Base-by-base conservation (phyloP, 2,329 filamentous ascomycete genomes). In the Fonsecaea nubica region DNA sequence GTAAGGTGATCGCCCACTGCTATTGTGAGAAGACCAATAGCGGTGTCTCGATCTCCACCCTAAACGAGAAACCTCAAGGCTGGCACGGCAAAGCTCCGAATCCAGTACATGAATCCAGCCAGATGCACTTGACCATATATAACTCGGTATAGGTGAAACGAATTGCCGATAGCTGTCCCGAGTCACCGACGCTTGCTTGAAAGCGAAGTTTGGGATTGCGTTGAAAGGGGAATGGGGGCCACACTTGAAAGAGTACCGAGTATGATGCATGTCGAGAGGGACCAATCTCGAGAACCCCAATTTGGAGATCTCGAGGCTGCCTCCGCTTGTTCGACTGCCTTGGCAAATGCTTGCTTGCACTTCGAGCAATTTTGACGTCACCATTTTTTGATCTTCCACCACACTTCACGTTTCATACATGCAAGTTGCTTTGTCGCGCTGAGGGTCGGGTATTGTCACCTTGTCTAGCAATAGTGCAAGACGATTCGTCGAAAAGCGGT, bases 271-370 rank as follows among this genome's bases (percentile, higher is more conserved):
- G 30, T 21, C 18, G 30, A 35, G 52, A 32, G 25, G 25, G 12
- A 30, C 45, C 21, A 50, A 50, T 50, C 12, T 50, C 53, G 54
- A 57, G 30, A 57, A 40, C 18, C 18, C 30, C 32, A 40, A 36
- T 13, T 36, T 57, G 54, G 38, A 57, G 32, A 25, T 25, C 10
- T 40, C 54, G 12, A 38, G 35, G 33, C 6, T n/a, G 33, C 33
- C 12, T 36, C 32, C 54, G 38, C 21, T n/a, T 3, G 35, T 9
- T 18, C 25, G 9, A 50, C 45, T 21, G 53, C 35, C 18, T 25
- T 55, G 38, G 58, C 9, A 38, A 36, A 38, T 18, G 25, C 42
- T 61, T 48, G 42, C 45, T 50, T 50, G 18, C 15, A 65, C 45
- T 50, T 50, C 45, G 45, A 50, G 18, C 21, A 8, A 12, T 9